Evolutionary conservation across 2,329 filamentous ascomycete genomes (phyloP), one percentile per base, ranked within the genome.

Genomic region (Parasarocladium wereldwijsianum): DNA sequence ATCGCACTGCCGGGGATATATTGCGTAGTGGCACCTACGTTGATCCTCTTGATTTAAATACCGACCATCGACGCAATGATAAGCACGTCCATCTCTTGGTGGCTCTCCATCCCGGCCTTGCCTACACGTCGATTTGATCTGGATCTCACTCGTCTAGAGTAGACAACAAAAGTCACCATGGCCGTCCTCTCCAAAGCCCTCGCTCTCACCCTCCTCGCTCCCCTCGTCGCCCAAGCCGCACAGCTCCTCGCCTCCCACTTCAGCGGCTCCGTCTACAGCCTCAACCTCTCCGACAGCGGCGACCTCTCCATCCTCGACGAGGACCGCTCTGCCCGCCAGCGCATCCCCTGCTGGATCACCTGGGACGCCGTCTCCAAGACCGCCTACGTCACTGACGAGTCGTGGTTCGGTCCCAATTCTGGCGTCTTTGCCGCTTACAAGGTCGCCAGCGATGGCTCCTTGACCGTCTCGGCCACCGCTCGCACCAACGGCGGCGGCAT

Each of bases 241-340:
- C 35, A 38, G 34, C 35, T 41, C 11, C 32, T 41, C 13, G 39
- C 32, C 16, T 36, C 39, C 14, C 39, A 41, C 36, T 41, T 37
- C 30, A 38, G 32, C 14, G 39, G 39, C 16, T 32, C 28, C n/a
- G 22, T 41, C 27, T 34, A 40, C 29, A 31, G 36, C 8, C 34
- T 41, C 10, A 25, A 34, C 19, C 34, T 40, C 14, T 31, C 17
- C 27, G 33, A 37, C 14, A 36, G 23, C 14, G 32, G 31, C 4
- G 18, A 20, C 9, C 33, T 37, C 13, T 24, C 34, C 16, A 33
- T 41, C 27, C 24, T 36, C 16, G 36, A 35, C 16, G 36, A 41
- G 21, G 26, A 30, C 20, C 23, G 29, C 22, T 18, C 31, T 18
- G 22, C 31, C 6, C 31, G 33, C 10, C 25, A 29, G 14, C 26